Evolutionary conservation across 192 early-diverging fungal genomes (phyloP).

Genomic region (Chytriomyces confervae): DNA sequence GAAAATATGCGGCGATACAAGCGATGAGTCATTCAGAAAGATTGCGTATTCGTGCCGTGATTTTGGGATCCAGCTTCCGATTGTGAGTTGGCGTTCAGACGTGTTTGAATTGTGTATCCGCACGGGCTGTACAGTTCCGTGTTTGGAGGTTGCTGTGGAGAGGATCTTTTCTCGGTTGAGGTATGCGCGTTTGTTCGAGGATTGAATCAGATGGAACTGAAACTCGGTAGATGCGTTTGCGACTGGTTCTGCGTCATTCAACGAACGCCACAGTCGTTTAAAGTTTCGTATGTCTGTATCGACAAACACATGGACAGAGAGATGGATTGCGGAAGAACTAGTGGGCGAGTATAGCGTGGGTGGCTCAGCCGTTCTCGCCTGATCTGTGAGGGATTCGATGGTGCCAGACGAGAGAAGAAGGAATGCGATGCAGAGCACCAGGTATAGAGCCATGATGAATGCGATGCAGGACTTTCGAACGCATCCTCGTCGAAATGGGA

Average conservation of each 20-base stretch:
- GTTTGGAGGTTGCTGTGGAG: not conserved
- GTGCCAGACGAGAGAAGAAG: too few species aligned
- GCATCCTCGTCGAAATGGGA: too few species aligned
- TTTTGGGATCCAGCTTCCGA: constrained; percentile 35
- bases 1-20: not conserved
- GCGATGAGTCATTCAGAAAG: constrained; percentile 36
- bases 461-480: too few species aligned
- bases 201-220: not conserved
- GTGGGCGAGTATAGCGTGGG: too few species aligned
- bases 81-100: not conserved
- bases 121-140: not conserved
- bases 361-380: too few species aligned
- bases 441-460: too few species aligned
- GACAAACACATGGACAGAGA: constrained; percentile 23
- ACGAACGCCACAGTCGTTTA: constrained; percentile 12
- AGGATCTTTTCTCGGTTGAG: not conserved
- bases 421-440: too few species aligned
- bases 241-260: constrained; percentile 8
- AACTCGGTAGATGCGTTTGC: not conserved
- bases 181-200: not conserved
- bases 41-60: constrained; percentile 11
- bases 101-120: not conserved
- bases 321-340: too few species aligned
- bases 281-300: constrained; percentile 2
- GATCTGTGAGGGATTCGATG: too few species aligned